Evolutionary conservation across 2,329 filamentous ascomycete species (phyloP), one percentile per base, ranked within the genome.

Genomic region (Akanthomyces lecanii): DNA sequence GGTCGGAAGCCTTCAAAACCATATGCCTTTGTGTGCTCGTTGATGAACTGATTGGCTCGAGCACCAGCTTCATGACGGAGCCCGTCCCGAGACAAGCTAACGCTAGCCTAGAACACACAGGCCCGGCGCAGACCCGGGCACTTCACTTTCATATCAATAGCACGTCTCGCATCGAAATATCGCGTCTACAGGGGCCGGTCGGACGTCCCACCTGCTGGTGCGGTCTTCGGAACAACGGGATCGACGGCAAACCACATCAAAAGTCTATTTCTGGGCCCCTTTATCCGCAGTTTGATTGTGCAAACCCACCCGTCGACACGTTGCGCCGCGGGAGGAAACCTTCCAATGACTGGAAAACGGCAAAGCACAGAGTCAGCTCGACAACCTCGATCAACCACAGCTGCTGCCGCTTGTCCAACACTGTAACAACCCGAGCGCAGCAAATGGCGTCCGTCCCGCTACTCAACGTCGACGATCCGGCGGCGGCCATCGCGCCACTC

Each of bases 191-290:
- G 40, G 53, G 53, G 36, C 52, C 18, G 11, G 2, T 36, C 50
- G 23, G 30, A 21, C 21, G 45, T 47, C 38, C 23, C 28, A 6
- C 25, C 38, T 44, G n/a, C n/a, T 14, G 40, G 48, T 18, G 50
- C 58, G 38, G 28, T 51, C 38, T 61, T 61, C 58, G 58, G 58
- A 61, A 51, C 33, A 25, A 53, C 58, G 58, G 58, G 40, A 54
- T 47, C 38, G 38, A 61, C 58, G 47, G 55, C 48, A n/a, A 53
- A 52, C 47, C 36, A 25, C 55, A 59, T 30, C 16, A 25, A 7
- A 50, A 45, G 21, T 14, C 14, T 38, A 50, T 40, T 59, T 59
- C 33, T 59, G 30, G 56, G 14, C 14, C 56, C 56, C 55, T 21
- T 48, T 25, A 36, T 36, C 33, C 33, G 33, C 33, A 14, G 8